phyloP scores from a whole-genome alignment of 805 yeast species.

The Teunomyces panamensis region DNA sequence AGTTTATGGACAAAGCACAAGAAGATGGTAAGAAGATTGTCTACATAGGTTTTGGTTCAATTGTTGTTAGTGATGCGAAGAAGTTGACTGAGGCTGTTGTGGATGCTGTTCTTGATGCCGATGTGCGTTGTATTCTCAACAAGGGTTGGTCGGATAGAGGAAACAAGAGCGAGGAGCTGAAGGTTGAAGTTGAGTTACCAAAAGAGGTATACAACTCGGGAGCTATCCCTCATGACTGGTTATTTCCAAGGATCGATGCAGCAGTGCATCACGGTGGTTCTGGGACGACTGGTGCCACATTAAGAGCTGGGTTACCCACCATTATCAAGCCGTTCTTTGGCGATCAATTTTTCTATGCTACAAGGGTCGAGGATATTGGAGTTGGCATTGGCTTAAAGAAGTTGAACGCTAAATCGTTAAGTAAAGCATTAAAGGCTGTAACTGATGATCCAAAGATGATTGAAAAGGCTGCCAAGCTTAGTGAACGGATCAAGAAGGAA shows the following conservation, averaged over 20 bases:
- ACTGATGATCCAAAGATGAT: constrained; percentile 64
- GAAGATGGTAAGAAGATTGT: constrained; percentile 65
- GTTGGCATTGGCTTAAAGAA: constrained; percentile 73
- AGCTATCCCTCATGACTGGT: constrained; percentile 88
- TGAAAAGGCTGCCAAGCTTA: constrained; percentile 62
- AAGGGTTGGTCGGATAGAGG: constrained; percentile 93
- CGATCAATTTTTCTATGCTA: constrained; percentile 90
- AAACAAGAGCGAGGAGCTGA: constrained; percentile 27
- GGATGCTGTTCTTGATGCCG: constrained; percentile 76
- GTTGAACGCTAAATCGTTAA: constrained; percentile 59
- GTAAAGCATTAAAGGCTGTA: constrained; percentile 67
- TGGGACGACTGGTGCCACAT: constrained; percentile 92
- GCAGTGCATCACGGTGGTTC: constrained; percentile 98
- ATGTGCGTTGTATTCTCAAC: constrained; percentile 80
- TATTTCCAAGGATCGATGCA: constrained; percentile 83
- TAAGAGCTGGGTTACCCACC: constrained; percentile 85
- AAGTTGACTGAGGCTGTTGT: constrained; percentile 74
- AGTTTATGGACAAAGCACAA: constrained; percentile 63
- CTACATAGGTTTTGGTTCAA: constrained; percentile 94
- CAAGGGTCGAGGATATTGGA: constrained; percentile 83
- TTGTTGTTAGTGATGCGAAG: constrained; percentile 81
- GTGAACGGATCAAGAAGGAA: constrained; percentile 65
- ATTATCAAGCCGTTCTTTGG: constrained; percentile 94
- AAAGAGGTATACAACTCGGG: constrained; percentile 67
- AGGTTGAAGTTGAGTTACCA: constrained; percentile 53